Evolutionary conservation across 768 basidiomycete species (phyloP).

Genomic region (Tricholoma terreum): DNA sequence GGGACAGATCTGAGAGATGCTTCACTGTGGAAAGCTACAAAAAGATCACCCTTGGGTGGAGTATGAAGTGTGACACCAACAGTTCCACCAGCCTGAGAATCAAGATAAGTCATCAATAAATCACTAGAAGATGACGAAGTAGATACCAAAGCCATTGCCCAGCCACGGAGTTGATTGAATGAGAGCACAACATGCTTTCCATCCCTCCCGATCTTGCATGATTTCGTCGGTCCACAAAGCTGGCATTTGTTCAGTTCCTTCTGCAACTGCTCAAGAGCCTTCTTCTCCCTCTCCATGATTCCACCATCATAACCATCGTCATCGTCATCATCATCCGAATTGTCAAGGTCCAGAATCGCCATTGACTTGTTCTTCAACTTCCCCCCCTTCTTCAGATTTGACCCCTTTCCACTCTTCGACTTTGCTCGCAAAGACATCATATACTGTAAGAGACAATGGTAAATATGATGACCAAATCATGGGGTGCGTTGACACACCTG

Average conservation of each 20-base stretch:
- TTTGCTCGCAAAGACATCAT: not conserved
- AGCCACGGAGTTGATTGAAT: not conserved
- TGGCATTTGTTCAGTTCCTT: not conserved
- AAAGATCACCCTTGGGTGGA: not conserved
- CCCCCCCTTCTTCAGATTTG: not conserved
- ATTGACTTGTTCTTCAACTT: not conserved
- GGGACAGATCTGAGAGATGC: not conserved
- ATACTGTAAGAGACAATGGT: not conserved
- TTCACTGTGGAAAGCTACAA: not conserved
- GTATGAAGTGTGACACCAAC: not conserved
- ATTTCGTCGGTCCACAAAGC: not conserved
- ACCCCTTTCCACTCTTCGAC: not conserved
- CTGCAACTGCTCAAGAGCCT: not conserved
- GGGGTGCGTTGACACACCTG: not conserved
- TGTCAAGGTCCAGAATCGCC: not conserved
- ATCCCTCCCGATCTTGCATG: not conserved
- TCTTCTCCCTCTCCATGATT: not conserved
- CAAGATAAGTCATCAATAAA: not conserved
- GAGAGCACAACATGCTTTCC: not conserved
- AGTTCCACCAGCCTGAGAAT: not conserved
- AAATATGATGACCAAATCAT: not conserved
- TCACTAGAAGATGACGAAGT: not conserved
- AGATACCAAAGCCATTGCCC: not conserved
- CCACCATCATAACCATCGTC: not conserved
- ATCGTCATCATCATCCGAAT: not conserved